A percentile compares a stretch with the other conserved stretches of the same genome.
phyloP scores from a whole-genome alignment of 225 moss, liverwort and hornwort genomes.

The Sphagnum contortum region DNA sequence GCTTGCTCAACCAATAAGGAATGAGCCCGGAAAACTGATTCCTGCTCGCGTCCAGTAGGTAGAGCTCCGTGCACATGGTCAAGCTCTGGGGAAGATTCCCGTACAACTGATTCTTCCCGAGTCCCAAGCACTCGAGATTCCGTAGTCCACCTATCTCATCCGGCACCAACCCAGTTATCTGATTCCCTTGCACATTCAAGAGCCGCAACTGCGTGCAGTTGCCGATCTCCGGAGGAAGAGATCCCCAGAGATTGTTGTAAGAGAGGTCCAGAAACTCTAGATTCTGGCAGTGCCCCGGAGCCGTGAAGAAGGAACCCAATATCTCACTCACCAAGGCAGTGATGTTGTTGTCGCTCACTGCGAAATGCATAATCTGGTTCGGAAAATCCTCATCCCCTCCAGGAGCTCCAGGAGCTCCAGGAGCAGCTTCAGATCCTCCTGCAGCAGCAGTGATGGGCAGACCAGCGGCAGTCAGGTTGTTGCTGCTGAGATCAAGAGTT shows the following conservation, averaged over 20 bases:
- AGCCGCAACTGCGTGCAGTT: slow-evolving; percentile 18
- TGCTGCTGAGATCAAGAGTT: slow-evolving; percentile 42
- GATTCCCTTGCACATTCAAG: slow-evolving; percentile 29
- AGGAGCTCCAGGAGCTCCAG: slow-evolving; percentile 12
- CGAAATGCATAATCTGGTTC: too few relatives aligned
- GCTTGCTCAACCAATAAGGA: slow-evolving; percentile 19
- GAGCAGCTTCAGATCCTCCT: slow-evolving; percentile 25
- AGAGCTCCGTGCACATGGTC: slow-evolving; percentile 16
- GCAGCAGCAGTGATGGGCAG: too few relatives aligned
- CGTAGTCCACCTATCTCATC: slow-evolving; percentile 27
- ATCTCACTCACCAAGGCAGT: slow-evolving; percentile 12
- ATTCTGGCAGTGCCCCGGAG: slow-evolving; percentile 1
- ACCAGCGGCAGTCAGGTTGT: slow-evolving; percentile 26
- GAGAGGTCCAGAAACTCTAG: slow-evolving; percentile 30
- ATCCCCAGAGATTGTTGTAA: slow-evolving; percentile 31
- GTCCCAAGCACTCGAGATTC: slow-evolving; percentile 32
- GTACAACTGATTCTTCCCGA: slow-evolving; percentile 27
- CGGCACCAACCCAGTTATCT: slow-evolving; percentile 27
- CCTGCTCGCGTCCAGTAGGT: slow-evolving; percentile 31
- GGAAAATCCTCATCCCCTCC: slow-evolving; percentile 16
- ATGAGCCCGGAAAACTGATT: slow-evolving; percentile 28
- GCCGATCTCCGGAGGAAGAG: slow-evolving; percentile 20
- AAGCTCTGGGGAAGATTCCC: slow-evolving; percentile 31
- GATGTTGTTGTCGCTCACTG: slow-evolving; percentile 17
- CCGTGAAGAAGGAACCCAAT: too few relatives aligned